Base-by-base conservation (phyloP, 371 early-diverging fungal genomes). In the Saksenaea oblongispora region DNA sequence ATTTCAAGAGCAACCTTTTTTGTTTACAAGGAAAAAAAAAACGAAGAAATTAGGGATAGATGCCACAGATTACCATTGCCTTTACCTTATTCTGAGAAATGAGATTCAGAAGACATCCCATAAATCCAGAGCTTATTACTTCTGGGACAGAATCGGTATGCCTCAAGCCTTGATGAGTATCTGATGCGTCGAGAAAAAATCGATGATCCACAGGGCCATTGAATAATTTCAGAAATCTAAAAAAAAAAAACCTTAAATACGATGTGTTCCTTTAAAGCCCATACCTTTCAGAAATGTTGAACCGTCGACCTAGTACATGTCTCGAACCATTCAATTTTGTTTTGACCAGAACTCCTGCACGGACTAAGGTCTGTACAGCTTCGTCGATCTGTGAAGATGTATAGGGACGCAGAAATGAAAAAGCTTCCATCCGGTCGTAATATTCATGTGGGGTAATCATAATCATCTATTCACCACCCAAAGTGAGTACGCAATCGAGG, bases 261-360 rank as follows among this genome's bases (percentile, higher is more conserved):
- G 34, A 26, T 5, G 53, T 11, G 31, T 22, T 47, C n/a, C n/a
- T 34, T 13, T 13, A 17, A 35, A 54, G 11, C 1, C 5, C 14
- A 17, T 64, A 64, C 64, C 53, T 64, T 36, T 64, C 64, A 1
- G 64, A 64, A 11, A 64, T 24, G 22, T 64, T 64, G 39, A 53
- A 57, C 31, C 35, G 31, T 1, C 56, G 64, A 14, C 64, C 64
- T 15, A 54, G 44, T 2, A 64, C 54, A n/a, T 51, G 31, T 13
- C 64, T 54, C n/a, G 28, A 51, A 15, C 17, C 34, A 35, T 34
- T 36, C n/a, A 37, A 10, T 53, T 39, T 42, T 22, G 11, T 39
- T 13, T 34, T 54, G 7, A 54, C 17, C 15, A 61, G 18, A 35
- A 28, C 55, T 3, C 55, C 61, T 2, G 61, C 10, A 27, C 34